phyloP scores from a whole-genome alignment of 2,329 filamentous ascomycete species.

The Penicillium expansum region DNA sequence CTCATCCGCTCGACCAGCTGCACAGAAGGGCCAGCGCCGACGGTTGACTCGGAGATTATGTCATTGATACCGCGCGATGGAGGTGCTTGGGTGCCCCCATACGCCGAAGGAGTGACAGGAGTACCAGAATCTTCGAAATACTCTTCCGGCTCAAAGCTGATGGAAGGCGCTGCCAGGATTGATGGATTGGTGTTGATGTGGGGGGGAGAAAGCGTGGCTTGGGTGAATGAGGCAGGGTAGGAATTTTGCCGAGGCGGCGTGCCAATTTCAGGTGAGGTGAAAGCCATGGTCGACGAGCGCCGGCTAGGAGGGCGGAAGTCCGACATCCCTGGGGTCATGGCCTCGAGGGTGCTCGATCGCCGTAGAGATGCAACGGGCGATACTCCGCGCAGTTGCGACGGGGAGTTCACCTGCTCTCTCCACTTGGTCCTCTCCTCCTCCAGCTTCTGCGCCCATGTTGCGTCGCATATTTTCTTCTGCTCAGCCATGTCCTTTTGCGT shows the following conservation, averaged over 20 bases:
- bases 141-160: constrained; percentile 50
- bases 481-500: constrained; percentile 55
- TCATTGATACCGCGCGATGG: constrained; percentile 67
- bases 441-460: constrained; percentile 56
- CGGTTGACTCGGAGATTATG: constrained; percentile 83
- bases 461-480: constrained; percentile 59
- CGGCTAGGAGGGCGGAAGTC: constrained; percentile 42
- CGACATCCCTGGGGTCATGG: constrained; percentile 35
- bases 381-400: constrained; percentile 39
- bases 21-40: constrained; percentile 85
- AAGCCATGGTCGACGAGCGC: constrained; percentile 41
- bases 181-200: constrained; percentile 22
- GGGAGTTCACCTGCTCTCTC: constrained; percentile 48
- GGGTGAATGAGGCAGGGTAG: constrained; percentile 31
- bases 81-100: constrained; percentile 35
- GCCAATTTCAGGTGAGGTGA: constrained; percentile 35
- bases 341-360: constrained; percentile 38
- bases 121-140: constrained; percentile 39
- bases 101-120: constrained; percentile 39
- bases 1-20: constrained; percentile 97
- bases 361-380: constrained; percentile 45
- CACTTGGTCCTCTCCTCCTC: constrained; percentile 65
- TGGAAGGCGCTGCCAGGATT: constrained; percentile 33
- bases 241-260: constrained; percentile 50
- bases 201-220: constrained; percentile 30